Percentiles rank a stretch among this genome's conserved stretches.
phyloP scores from a whole-genome alignment of 1,284 basidiomycete genomes.

The Volvariella surrecta region DNA sequence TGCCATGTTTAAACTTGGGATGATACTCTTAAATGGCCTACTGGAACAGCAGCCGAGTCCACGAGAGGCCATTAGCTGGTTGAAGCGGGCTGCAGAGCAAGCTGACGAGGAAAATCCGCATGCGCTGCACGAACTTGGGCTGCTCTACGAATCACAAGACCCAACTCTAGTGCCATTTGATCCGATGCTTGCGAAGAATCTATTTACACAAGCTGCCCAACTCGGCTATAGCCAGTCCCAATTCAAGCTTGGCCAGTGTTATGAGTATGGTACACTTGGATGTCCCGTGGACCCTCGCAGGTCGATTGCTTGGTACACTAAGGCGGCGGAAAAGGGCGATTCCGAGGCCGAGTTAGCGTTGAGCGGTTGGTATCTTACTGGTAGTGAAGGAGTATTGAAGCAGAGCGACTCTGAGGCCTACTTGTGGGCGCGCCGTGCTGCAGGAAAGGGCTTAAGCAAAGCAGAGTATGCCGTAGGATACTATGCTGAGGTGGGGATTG shows the following conservation, averaged over 20 bases:
- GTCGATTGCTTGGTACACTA: constrained; percentile 98
- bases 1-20: constrained; percentile 98
- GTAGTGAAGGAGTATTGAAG: constrained; percentile 91
- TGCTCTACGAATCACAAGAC: constrained; percentile 79
- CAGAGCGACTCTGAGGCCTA: constrained; percentile 98
- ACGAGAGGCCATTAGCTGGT: constrained; percentile 91
- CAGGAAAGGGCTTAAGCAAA: constrained; percentile 88
- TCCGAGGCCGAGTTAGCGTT: constrained; percentile 92
- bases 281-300: constrained; percentile 91
- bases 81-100: constrained; percentile 91
- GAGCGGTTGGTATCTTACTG: constrained; percentile 96
- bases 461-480: constrained; percentile 97
- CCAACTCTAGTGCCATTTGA: constrained; percentile 63
- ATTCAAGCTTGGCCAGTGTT: constrained; percentile 92
- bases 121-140: constrained; percentile 92
- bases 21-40: constrained; percentile 85
- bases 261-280: constrained; percentile 86
- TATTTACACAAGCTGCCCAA: constrained; percentile 90
- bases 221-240: constrained; percentile 92
- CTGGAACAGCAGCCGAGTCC: constrained; percentile 83
- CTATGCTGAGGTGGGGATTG: constrained; percentile 97
- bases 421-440: constrained; percentile 89
- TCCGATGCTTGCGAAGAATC: constrained; percentile 74
- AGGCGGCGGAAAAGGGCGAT: constrained; percentile 93
- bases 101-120: constrained; percentile 99